Base-by-base conservation (phyloP, 2,329 filamentous ascomycete genomes). In the Neofusicoccum ribis region DNA sequence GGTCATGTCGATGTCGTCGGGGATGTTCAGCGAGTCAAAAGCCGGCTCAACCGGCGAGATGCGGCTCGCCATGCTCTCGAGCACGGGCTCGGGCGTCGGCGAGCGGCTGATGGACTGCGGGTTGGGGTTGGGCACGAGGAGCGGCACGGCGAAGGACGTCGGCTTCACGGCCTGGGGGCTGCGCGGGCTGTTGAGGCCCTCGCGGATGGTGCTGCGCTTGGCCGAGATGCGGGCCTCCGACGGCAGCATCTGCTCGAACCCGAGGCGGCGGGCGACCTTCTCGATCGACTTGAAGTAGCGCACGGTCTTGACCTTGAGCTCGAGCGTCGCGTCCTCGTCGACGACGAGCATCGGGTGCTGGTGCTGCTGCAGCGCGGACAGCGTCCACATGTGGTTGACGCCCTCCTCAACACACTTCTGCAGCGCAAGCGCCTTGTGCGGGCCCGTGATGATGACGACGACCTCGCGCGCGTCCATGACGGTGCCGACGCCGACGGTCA, bases 301-400 rank as follows among this genome's bases (percentile, higher is more conserved):
- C 64, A 75, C 75, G 58, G 75, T 82, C 76, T 79, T 80, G 70
- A 78, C 79, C 69, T 79, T 78, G 49, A 84, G 72, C 71, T 84
- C 76, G 67, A 85, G 63, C 41, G 82, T 81, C 70, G 81, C 80
- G 73, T 94, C 91, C 71, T 94, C 91, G 72, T 96, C 92, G 51
- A 90, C 91, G 9, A 94, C 91, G 69, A 95, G 88, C 83, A 95
- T 88, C 62, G 91, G 89, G 72, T 93, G 89, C 3, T 88, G 89
- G 76, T 95, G 92, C 68, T 94, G 81, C 76, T 96, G 92, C 47
- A 96, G 82, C 63, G 87, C 88, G 8, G 91, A 94, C 6, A 95
- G 84, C 0, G 92, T 94, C 91, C 92, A 96, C 90, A 94, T 94
- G 79, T 95, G 92, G 76, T 93, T 94, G 67, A 96, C 86, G 36